Conservation (phyloP, 1,284 basidiomycete species). For the Puccinia novopanici region DNA sequence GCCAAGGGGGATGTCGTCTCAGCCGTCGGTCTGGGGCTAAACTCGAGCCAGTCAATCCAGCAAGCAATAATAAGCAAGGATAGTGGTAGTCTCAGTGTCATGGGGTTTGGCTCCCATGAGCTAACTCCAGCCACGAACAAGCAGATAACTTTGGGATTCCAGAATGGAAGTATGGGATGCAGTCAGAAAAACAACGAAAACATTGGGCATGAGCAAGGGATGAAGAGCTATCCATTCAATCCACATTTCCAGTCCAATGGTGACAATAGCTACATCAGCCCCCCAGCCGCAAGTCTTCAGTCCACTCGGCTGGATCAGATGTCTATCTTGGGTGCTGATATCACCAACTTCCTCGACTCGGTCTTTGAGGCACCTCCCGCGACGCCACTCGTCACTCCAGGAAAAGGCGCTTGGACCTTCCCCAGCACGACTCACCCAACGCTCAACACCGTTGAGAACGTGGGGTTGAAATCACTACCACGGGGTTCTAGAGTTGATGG, state of each 20-base stretch:
- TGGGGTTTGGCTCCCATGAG: background rate
- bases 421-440: background rate
- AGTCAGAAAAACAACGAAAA: slow-evolving; percentile 21
- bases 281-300: background rate
- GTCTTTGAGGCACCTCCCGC: background rate
- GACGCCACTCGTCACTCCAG: background rate
- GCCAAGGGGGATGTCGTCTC: background rate
- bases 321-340: background rate
- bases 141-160: background rate
- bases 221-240: slow-evolving; percentile 1
- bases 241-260: background rate
- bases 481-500: background rate
- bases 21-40: background rate
- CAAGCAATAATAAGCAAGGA: background rate
- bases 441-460: background rate
- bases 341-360: slow-evolving; percentile 15
- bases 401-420: background rate
- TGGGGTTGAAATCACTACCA: background rate
- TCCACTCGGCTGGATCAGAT: background rate
- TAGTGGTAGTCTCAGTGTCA: background rate
- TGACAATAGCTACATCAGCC: background rate
- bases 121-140: too few relatives aligned
- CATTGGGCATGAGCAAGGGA: background rate
- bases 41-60: background rate
- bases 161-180: background rate